Conservation (phyloP, 2,329 filamentous ascomycete genomes). For the Incumbomyces delicatus region DNA sequence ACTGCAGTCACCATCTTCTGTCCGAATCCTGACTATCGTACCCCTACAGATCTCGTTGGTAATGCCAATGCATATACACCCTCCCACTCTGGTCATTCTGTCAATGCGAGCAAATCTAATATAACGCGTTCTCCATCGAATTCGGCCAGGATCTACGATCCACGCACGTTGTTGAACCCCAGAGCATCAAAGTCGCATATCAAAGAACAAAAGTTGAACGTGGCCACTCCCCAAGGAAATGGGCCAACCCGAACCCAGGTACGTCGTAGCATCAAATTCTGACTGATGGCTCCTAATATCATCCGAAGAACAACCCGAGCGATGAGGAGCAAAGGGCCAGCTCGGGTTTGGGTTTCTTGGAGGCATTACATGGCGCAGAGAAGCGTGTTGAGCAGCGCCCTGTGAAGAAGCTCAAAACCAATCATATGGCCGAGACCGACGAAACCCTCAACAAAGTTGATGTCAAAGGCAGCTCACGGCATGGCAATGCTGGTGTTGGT, state of each 20-base stretch:
- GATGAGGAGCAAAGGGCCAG: conserved; percentile 36
- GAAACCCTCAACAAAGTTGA: conserved; percentile 10
- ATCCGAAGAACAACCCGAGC: not conserved
- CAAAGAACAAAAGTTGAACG: not conserved
- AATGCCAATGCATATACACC: not conserved
- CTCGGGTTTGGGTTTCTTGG: conserved; percentile 49
- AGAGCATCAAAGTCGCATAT: conserved; percentile 8
- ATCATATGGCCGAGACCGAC: not conserved
- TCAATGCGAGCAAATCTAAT: not conserved
- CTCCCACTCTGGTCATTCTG: not conserved
- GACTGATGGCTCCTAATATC: not conserved
- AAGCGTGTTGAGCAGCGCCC: conserved; percentile 54
- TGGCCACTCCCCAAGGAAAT: not conserved
- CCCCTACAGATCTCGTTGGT: not conserved
- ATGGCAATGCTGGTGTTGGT: conserved; percentile 47
- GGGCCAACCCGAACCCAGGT: not conserved
- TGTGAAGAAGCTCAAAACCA: conserved; percentile 35
- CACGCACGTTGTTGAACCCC: conserved; percentile 16
- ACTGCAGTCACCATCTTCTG: not conserved
- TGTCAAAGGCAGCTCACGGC: conserved; percentile 23
- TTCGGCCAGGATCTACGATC: conserved; percentile 11
- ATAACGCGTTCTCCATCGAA: not conserved
- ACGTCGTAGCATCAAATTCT: not conserved
- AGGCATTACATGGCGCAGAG: conserved; percentile 20
- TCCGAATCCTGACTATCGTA: not conserved